Evolutionary conservation across 140 eudicot species (phyloP).

Genomic region (Ambrosia hybrid): DNA sequence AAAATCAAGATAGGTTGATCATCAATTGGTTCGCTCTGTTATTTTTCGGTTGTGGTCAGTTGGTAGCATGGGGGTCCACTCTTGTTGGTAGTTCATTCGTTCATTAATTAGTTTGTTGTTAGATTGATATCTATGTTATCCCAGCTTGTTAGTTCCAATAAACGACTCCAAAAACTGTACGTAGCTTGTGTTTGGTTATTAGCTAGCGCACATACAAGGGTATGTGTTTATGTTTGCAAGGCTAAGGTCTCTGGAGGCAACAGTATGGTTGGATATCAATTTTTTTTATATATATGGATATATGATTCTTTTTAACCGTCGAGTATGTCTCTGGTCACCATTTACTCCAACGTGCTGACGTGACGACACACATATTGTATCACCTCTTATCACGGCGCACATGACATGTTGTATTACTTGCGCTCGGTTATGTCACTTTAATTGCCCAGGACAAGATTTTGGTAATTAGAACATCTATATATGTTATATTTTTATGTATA

Average conservation of each 20-base stretch:
- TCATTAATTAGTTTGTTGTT: constrained; percentile 13
- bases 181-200: neutral
- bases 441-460: neutral
- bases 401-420: neutral
- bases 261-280: too few relatives aligned
- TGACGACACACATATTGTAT: neutral
- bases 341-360: neutral
- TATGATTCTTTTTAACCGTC: too few relatives aligned
- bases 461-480: neutral
- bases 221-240: neutral
- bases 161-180: neutral
- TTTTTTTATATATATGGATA: too few relatives aligned
- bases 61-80: too few relatives aligned
- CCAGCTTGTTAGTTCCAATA: neutral
- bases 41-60: too few relatives aligned
- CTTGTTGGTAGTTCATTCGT: constrained; percentile 17
- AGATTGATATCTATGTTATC: constrained; percentile 6
- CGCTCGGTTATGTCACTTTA: neutral
- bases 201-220: neutral
- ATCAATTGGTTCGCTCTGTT: neutral
- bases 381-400: neutral
- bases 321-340: neutral
- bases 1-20: constrained; percentile 25
- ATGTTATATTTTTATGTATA: too few relatives aligned
- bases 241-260: too few relatives aligned